These are phyloP conservation scores for Candida sanyiensis DNA, from an alignment of 805 yeast genomes.

Conservation along the genomic window DNA sequence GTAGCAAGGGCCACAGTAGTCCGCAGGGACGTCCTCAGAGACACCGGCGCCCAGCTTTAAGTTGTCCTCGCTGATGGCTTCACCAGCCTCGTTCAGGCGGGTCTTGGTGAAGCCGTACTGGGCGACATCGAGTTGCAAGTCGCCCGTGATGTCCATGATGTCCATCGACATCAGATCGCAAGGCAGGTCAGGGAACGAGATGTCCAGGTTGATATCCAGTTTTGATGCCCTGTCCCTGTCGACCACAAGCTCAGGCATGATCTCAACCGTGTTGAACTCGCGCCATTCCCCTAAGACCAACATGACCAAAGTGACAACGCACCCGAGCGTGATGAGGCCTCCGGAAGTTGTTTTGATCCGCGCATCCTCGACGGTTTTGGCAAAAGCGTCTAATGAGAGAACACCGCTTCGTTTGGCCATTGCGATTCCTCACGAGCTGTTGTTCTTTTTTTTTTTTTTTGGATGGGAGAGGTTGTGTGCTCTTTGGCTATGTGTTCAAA, in stretches of 20 bases:
- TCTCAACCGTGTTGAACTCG: slow-evolving; percentile 62
- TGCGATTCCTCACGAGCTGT: no score
- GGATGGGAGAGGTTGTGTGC: no score
- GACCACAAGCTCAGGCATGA: slow-evolving; percentile 80
- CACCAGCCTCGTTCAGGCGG: slow-evolving; percentile 53
- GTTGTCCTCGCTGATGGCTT: slow-evolving; percentile 35
- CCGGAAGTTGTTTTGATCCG: slow-evolving; percentile 84
- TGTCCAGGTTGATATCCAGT: slow-evolving; percentile 73
- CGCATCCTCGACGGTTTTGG: slow-evolving; percentile 93
- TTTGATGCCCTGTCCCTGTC: slow-evolving; percentile 75
- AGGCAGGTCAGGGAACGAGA: slow-evolving; percentile 79
- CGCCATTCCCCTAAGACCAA: slow-evolving; percentile 70
- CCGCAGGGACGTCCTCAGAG: slow-evolving; percentile 28
- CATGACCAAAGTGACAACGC: slow-evolving; percentile 54
- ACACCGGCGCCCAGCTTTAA: slow-evolving; percentile 36
- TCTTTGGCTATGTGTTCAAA: no score
- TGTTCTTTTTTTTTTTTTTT: no score
- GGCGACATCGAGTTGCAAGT: slow-evolving; percentile 66
- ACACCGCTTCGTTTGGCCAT: slow-evolving; percentile 26
- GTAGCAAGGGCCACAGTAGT: slow-evolving; percentile 86
- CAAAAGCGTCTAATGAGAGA: slow-evolving; percentile 77
- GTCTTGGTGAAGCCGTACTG: slow-evolving; percentile 67
- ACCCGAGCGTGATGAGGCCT: slow-evolving; percentile 75
- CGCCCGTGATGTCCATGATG: slow-evolving; percentile 86
- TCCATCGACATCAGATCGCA: slow-evolving; percentile 81